phyloP scores from a whole-genome alignment of 192 early-diverging fungal species.

The Allomyces javanicus region DNA sequence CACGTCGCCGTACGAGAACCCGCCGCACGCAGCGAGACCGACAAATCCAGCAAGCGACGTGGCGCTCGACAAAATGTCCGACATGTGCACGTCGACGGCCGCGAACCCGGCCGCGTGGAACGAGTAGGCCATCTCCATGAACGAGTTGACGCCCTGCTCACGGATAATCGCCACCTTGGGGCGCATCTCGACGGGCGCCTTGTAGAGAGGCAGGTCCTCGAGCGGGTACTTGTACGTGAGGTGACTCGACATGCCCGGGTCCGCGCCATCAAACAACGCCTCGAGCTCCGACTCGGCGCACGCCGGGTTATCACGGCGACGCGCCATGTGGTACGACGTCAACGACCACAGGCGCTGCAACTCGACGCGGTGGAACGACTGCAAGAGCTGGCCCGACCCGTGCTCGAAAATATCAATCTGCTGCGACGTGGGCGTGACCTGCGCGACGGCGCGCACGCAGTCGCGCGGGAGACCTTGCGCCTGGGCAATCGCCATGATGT shows the following conservation, averaged over 20 bases:
- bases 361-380: conserved; percentile 23
- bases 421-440: conserved; percentile 19
- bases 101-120: conserved; percentile 88
- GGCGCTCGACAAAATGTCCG: conserved; percentile 57
- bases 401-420: conserved; percentile 31
- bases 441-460: conserved; percentile 33
- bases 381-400: not conserved
- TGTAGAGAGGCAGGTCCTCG: conserved; percentile 18
- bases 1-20: conserved; percentile 98
- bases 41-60: conserved; percentile 46
- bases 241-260: conserved; percentile 58
- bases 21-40: conserved; percentile 87
- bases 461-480: conserved; percentile 29
- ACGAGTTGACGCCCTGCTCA: conserved; percentile 95
- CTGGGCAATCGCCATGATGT: conserved; percentile 25
- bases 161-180: conserved; percentile 87
- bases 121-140: conserved; percentile 83
- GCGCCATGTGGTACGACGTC: conserved; percentile 82
- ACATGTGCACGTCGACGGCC: conserved; percentile 96
- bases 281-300: conserved; percentile 74
- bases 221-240: conserved; percentile 60
- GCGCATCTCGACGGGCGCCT: conserved; percentile 9
- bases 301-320: conserved; percentile 67
- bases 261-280: conserved; percentile 36
- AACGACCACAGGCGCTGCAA: conserved; percentile 74